Evolutionary conservation across 208 protist genomes (phyloP), one percentile per base, ranked within the genome.

Genomic region (Acanthamoeba culbertsoni): DNA sequence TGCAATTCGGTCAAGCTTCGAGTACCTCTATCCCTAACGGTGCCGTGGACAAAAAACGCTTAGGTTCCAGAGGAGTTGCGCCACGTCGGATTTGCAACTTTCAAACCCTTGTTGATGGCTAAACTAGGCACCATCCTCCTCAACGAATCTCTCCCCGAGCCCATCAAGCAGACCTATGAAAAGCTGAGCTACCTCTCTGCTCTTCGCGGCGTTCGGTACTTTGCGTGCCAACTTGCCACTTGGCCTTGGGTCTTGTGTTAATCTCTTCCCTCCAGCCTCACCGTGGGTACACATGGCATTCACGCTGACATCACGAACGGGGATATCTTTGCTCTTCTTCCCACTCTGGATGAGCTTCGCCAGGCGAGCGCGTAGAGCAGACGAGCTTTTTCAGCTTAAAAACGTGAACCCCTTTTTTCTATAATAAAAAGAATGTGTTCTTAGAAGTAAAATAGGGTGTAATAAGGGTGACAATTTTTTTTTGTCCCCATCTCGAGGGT

Each of bases 21-120:
- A 18, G 6, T 31, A 12, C 55, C 8, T n/a, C 8, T 35, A 18
- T 8, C 23, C 7, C 55, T 62, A 7, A 28, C 55, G 6, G 23
- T 20, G 3, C 53, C 7, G 53, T 3, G 3, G 6, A 68, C 18
- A 33, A n/a, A 28, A 8, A 28, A 26, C 28, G 6, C 28, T 10
- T 4, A 79, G 68, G 68, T 82, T 18, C 71, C 71, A 16, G 71
- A 82, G 71, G 71, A 82, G 71, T n/a, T 82, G 71, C 71, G 71
- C 7, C 71, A 82, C 28, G 26, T 82, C 26, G n/a, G 20, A 43
- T 40, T 82, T 14, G 3, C 43, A 1, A 82, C 71, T 26, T 82
- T 82, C 71, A 82, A 82, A 43, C 71, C 71, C 7, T 20, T 82
- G 20, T 20, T 82, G 20, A 31, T n/a, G 7, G 16, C 16, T 5